phyloP scores from a whole-genome alignment of 2,329 filamentous ascomycete species.

The Macrophomina phaseolina region DNA sequence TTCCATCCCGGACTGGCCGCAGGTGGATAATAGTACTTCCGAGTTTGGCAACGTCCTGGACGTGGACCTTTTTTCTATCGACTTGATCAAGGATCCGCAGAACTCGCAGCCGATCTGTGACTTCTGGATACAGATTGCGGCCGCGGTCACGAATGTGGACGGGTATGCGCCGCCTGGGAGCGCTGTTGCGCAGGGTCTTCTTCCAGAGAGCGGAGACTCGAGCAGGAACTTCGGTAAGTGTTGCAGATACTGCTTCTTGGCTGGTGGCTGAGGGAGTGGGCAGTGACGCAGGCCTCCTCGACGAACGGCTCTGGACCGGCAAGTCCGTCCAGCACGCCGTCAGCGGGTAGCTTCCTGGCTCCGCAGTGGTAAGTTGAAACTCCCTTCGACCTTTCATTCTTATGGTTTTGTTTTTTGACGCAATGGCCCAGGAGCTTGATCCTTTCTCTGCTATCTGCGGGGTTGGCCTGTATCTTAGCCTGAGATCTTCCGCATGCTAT shows the following conservation, averaged over 20 bases:
- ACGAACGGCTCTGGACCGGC: neutral
- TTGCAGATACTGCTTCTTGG: rapidly evolving
- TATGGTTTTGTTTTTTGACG: neutral
- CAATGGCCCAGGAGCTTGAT: neutral
- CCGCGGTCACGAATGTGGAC: neutral
- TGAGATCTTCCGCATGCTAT: no score
- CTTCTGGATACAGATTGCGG: slow-evolving; percentile 17
- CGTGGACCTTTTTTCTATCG: neutral
- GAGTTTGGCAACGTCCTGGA: slow-evolving; percentile 13
- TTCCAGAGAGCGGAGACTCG: neutral
- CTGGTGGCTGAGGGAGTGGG: neutral
- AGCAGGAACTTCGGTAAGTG: slow-evolving; percentile 15
- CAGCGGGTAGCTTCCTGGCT: neutral
- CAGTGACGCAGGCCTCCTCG: neutral
- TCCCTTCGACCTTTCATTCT: no score
- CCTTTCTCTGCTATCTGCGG: neutral
- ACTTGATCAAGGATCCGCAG: slow-evolving; percentile 1
- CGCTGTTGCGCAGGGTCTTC: neutral
- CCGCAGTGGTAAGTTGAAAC: neutral
- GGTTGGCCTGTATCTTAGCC: no score
- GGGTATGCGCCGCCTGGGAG: slow-evolving; percentile 12
- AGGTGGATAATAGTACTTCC: neutral
- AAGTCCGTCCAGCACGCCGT: neutral
- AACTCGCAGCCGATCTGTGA: neutral
- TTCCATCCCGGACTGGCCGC: neutral